Evolutionary conservation across 768 basidiomycete genomes (phyloP).

Genomic region (Exidia glandulosa): DNA sequence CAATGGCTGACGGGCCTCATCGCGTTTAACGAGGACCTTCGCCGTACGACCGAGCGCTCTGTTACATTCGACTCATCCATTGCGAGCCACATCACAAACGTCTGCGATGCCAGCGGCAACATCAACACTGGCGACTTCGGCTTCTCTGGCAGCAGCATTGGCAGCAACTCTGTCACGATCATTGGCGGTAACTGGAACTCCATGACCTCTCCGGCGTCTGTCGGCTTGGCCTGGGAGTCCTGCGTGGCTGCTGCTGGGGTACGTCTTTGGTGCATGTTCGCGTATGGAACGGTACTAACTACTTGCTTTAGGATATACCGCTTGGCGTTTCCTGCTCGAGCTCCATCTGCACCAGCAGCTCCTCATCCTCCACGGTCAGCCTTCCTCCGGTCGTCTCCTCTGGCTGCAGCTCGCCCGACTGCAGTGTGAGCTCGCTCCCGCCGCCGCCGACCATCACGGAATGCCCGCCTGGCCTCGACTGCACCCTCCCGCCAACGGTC

Average conservation of each 20-base stretch:
- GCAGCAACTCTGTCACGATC: conserved; percentile 2
- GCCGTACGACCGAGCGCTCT: background rate
- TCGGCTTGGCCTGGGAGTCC: background rate
- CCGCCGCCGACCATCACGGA: background rate
- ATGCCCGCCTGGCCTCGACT: background rate
- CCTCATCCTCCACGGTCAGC: background rate
- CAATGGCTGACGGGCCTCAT: conserved; percentile 3
- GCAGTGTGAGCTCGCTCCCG: background rate
- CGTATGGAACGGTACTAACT: background rate
- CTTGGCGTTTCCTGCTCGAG: background rate
- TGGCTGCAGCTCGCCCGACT: background rate
- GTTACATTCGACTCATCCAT: conserved; percentile 2
- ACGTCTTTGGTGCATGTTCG: background rate
- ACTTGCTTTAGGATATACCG: background rate
- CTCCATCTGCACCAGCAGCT: background rate
- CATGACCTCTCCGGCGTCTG: background rate
- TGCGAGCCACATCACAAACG: conserved; percentile 1
- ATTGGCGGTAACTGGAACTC: conserved; percentile 5
- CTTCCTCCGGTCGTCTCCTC: background rate
- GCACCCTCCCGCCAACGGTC: background rate
- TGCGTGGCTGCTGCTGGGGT: background rate
- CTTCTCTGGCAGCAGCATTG: background rate
- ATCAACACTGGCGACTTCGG: conserved; percentile 2
- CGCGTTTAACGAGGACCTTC: conserved; percentile 1
- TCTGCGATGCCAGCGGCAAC: conserved; percentile 2